Evolutionary conservation across 768 basidiomycete genomes (phyloP), one percentile per base, ranked within the genome.

Genomic region (Hebeloma cylindrosporum): DNA sequence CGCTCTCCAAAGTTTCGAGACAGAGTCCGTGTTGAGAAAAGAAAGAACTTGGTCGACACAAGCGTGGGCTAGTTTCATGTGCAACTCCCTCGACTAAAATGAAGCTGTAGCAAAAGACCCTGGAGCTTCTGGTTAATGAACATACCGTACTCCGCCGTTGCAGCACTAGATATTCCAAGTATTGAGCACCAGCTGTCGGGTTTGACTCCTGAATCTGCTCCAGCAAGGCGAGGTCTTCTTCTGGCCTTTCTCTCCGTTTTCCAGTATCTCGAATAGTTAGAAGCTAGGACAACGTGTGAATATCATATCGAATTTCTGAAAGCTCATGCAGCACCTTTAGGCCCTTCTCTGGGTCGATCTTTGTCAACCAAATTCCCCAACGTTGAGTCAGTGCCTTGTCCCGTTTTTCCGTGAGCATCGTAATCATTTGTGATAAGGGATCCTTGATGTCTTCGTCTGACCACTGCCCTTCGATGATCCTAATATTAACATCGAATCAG

Each of bases 301-400:
- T 5, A 49, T 25, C 11, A 20, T 20, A 23, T 21, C 7, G 11
- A 27, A 36, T 28, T 11, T 21, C 21, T 13, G 14, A n/a, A 22
- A 21, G 28, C 9, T 20, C 36, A 17, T 35, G 5, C 11, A 17
- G 35, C 49, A 88, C 91, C 69, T 82, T 80, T 18, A 96, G 62
- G 3, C 84, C 91, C 32, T 75, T 78, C 18, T 85, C 82, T 0
- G 80, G 69, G 62, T 89, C 82, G 27, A 75, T 74, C 52, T 75
- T 78, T 2, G 82, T 74, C 16, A 96, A 65, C 93, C 93, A 95
- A 6, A 89, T 65, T 2, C 79, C 85, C 82, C 92, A 93, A 40
- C 77, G 74, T 49, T 85, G 82, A 3, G 81, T 78, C 40, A 92
- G 57, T 2, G 67, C 57, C 18, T 78, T 76, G 56, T 89, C 83